Base-by-base conservation (phyloP, 1,139 yeast genomes). In the Yamadazyma pseudoaaseri region DNA sequence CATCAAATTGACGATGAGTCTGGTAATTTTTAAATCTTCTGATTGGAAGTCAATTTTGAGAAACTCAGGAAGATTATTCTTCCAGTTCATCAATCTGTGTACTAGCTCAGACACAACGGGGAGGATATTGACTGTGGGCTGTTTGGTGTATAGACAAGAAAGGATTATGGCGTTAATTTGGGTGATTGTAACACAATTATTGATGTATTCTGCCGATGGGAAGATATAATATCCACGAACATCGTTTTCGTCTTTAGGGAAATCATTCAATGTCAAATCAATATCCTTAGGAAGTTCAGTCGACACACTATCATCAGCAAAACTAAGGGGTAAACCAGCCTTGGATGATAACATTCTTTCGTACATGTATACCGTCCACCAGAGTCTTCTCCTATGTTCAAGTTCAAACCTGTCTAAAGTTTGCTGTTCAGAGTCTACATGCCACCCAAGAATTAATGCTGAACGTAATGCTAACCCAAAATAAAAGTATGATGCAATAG, bases 361-460 rank as follows among this genome's bases (percentile, higher is more conserved):
- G 51, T 82, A 82, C 86, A 85, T 85, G 57, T 85, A 86, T 8
- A 86, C 90, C 0, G 95, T 85, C 96, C 96, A 86, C 92, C 95
- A 86, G 14, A 86, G 61, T 45, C 96, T 64, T 51, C 95, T 67
- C 44, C 94, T 65, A 54, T 86, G 95, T 47, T 86, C 96, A 34
- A 83, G 57, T 49, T 83, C 89, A 48, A 72, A 81, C 33, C 86
- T 58, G 37, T 79, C 70, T 34, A 83, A 52, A 20, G 69, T 65
- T 39, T 79, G 86, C 47, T 78, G 77, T 37, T 82, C 89, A 5
- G 87, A 82, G 59, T 84, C 92, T 2, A 83, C 92, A 56, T 86
- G 95, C 79, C 86, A 73, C 1, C 96, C 96, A 20, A 85, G 58
- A 27, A 84, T 75, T 37, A 86, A 62, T 2, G 92, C 80, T 0